Percentiles rank a stretch among this genome's conserved stretches.
phyloP scores from a whole-genome alignment of 2,329 filamentous ascomycete genomes.

The Tolypocladium endophyticum region DNA sequence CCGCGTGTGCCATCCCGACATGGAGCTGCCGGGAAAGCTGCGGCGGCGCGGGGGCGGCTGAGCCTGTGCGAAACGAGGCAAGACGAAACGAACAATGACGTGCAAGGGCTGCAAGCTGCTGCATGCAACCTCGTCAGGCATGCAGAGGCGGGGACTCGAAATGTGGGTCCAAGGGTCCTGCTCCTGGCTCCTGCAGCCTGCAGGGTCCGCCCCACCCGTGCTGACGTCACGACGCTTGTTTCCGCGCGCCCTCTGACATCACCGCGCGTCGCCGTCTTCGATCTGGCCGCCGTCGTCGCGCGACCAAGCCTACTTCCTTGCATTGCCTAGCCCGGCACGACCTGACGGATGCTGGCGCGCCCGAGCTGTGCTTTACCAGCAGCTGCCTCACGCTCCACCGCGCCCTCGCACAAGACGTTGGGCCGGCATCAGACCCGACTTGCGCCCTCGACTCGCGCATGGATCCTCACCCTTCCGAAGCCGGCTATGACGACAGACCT shows the following conservation, averaged over 20 bases:
- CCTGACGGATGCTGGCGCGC: no score
- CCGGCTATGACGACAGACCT: background rate
- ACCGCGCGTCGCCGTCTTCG: constrained; percentile 1
- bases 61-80: background rate
- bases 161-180: constrained; percentile 14
- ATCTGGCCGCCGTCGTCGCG: background rate
- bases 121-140: background rate
- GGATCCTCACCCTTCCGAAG: background rate
- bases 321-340: no score
- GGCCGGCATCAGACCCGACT: background rate
- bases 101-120: background rate
- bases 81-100: background rate
- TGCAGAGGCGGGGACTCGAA: background rate
- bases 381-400: background rate
- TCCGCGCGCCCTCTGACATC: constrained; percentile 13
- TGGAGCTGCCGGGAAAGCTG: constrained; percentile 64
- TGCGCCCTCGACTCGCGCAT: background rate
- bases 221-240: constrained; percentile 16
- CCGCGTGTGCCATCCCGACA: constrained; percentile 84
- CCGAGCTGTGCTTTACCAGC: no score
- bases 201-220: constrained; percentile 10
- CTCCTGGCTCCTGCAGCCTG: constrained; percentile 10
- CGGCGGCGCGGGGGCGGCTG: constrained; percentile 18
- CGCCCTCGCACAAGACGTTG: background rate
- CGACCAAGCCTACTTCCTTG: no score